These are phyloP conservation scores for Besnoitia besnoiti DNA, from an alignment of 169 alveolate species.

Conservation along the genomic window DNA sequence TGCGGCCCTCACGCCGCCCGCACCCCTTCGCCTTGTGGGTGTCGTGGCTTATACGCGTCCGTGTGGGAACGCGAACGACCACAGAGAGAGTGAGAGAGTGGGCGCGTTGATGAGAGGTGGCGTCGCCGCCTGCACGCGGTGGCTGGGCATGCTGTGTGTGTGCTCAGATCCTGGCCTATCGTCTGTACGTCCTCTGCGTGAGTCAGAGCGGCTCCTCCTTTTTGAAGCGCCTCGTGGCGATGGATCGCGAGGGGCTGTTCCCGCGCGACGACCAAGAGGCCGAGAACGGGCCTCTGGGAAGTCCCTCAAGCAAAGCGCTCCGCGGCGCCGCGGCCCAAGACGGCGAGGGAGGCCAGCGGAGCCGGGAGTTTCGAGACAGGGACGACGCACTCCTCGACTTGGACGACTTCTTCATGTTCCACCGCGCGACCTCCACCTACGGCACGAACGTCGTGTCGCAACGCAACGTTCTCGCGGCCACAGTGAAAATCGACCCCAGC, in stretches of 20 bases:
- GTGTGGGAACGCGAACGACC: background rate
- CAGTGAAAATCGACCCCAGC: constrained; percentile 3
- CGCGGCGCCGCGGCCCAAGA: background rate
- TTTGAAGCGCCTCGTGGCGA: background rate
- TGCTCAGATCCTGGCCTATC: constrained; percentile 18
- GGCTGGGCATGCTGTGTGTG: background rate
- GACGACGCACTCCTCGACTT: background rate
- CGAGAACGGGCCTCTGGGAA: background rate
- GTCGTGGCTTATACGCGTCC: background rate
- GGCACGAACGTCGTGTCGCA: background rate
- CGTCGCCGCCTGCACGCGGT: background rate
- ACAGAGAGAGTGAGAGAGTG: too few relatives aligned
- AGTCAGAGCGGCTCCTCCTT: constrained; percentile 19
- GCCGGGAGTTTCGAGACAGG: background rate
- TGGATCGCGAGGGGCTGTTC: background rate
- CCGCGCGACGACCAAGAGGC: background rate
- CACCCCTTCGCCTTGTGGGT: background rate
- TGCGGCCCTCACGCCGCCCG: too few relatives aligned
- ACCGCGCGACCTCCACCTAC: background rate
- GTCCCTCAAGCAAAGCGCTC: background rate
- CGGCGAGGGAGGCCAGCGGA: background rate
- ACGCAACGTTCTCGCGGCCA: background rate
- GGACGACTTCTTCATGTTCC: constrained; percentile 12
- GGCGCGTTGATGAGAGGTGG: too few relatives aligned
- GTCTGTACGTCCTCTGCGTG: constrained; percentile 31